These are phyloP conservation scores for Knufia fluminis DNA, from an alignment of 2,329 filamentous ascomycete genomes.

Conservation along the genomic window DNA sequence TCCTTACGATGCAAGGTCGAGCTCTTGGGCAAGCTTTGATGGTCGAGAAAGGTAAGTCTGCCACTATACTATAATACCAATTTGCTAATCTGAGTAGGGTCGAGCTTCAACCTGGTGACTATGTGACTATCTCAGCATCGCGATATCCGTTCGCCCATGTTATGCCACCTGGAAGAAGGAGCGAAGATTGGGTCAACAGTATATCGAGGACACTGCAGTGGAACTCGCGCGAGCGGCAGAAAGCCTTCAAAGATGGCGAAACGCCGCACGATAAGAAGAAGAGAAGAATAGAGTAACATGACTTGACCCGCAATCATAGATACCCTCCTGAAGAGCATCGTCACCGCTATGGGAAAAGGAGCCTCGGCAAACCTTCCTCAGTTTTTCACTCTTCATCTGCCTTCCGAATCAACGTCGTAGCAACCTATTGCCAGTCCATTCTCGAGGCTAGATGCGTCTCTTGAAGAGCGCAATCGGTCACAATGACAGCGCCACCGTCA, in stretches of 20 bases:
- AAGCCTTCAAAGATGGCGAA: conserved; percentile 29
- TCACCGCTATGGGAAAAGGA: conserved; percentile 6
- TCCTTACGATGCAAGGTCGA: conserved; percentile 83
- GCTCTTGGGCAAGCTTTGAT: conserved; percentile 96
- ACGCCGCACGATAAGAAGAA: conserved; percentile 5
- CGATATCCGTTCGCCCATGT: conserved; percentile 45
- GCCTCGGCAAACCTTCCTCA: conserved; percentile 13
- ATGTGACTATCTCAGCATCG: conserved; percentile 44
- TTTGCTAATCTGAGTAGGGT: conserved; percentile 27
- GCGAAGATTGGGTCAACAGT: conserved; percentile 43
- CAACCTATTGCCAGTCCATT: background rate
- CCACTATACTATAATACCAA: background rate
- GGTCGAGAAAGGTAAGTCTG: conserved; percentile 62
- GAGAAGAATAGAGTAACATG: too few species aligned
- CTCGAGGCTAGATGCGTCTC: background rate
- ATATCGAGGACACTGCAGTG: conserved; percentile 43
- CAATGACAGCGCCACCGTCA: conserved; percentile 3
- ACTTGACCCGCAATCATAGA: background rate
- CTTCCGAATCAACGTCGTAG: too few species aligned
- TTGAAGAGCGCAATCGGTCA: background rate
- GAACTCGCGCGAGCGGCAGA: conserved; percentile 41
- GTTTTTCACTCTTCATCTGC: background rate
- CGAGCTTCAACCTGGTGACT: conserved; percentile 42
- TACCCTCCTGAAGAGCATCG: too few species aligned
- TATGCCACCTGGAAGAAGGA: conserved; percentile 34